Evolutionary conservation across 345 rosid species (phyloP).

Genomic region (Gossypium mustelinum): DNA sequence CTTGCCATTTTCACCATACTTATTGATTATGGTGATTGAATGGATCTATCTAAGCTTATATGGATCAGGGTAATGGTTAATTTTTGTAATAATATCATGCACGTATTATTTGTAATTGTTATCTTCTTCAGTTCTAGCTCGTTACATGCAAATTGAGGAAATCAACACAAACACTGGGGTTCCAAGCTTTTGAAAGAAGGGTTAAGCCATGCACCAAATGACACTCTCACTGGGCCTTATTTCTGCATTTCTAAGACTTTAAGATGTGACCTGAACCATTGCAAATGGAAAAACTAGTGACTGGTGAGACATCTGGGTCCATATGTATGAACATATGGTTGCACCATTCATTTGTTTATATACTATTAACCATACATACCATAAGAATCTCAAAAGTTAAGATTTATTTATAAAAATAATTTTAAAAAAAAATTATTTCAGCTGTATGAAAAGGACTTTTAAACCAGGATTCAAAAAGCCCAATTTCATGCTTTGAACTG

Average conservation of each 20-base stretch:
- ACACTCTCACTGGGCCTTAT: not conserved
- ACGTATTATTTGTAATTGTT: not conserved
- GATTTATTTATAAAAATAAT: not conserved
- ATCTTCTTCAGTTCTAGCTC: not conserved
- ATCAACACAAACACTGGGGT: not conserved
- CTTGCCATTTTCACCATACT: too few species aligned
- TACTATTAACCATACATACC: not conserved
- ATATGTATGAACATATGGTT: not conserved
- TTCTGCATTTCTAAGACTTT: not conserved
- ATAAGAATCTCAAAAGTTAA: constrained; percentile 4
- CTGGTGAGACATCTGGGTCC: not conserved
- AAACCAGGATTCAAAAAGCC: not conserved
- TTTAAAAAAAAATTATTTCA: too few species aligned
- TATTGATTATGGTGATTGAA: too few species aligned
- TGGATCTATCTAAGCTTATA: too few species aligned
- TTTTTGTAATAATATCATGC: too few species aligned
- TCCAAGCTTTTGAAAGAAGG: not conserved
- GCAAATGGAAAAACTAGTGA: not conserved
- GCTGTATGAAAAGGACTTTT: not conserved
- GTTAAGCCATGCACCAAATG: not conserved
- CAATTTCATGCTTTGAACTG: not conserved
- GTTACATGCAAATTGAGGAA: not conserved
- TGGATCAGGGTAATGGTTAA: too few species aligned
- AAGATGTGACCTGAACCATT: constrained; percentile 6
- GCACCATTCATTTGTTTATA: constrained; percentile 4